Evolutionary conservation across 257 asterid species (phyloP).

Genomic region (Ballota nigra): DNA sequence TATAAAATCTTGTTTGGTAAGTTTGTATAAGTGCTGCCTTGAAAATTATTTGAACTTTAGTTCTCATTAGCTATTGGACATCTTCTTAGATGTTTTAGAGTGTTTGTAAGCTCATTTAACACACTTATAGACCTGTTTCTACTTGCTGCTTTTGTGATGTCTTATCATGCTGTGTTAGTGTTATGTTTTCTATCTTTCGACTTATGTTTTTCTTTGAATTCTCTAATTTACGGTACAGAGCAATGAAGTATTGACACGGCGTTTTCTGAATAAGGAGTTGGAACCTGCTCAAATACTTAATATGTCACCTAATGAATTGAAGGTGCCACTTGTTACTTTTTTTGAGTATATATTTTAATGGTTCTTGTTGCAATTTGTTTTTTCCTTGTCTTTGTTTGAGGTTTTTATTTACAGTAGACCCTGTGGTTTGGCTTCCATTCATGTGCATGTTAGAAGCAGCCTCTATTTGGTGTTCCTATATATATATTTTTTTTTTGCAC

Average conservation of each 20-base stretch:
- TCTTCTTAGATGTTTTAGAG: background rate
- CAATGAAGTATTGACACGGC: conserved; percentile 50
- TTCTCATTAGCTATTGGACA: background rate
- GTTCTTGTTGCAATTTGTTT: background rate
- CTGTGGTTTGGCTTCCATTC: conserved; percentile 2
- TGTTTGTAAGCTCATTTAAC: background rate
- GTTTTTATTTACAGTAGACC: conserved; percentile 1
- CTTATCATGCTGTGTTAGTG: background rate
- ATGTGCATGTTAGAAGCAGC: conserved; percentile 13
- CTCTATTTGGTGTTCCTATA: background rate
- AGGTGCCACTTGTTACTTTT: conserved; percentile 40
- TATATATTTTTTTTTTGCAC: background rate
- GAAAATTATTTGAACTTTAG: background rate
- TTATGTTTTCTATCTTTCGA: conserved; percentile 11
- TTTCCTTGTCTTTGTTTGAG: background rate
- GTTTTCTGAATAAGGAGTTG: conserved; percentile 77
- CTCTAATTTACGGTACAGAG: conserved; percentile 37
- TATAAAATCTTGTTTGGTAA: background rate
- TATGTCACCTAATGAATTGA: conserved; percentile 75
- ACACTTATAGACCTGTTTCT: background rate
- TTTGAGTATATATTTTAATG: background rate
- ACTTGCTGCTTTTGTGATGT: background rate
- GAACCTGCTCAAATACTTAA: conserved; percentile 62
- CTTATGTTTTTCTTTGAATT: conserved; percentile 15
- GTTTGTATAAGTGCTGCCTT: background rate